Evolutionary conservation across 75 land plant species (phyloP).

Genomic region (Cupressus sempervirens): DNA sequence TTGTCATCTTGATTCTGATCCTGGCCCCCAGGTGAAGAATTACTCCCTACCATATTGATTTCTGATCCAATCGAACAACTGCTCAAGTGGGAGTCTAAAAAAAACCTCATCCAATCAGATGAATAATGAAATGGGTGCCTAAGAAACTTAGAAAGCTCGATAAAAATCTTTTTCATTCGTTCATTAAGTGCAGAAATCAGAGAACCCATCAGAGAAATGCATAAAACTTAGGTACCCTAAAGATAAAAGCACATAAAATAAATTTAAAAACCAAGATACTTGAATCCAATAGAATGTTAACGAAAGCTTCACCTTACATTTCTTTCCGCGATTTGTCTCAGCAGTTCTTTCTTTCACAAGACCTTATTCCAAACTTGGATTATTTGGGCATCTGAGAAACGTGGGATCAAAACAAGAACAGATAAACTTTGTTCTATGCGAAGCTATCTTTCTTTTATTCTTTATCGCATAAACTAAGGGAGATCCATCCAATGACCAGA

Average conservation of each 20-base stretch:
- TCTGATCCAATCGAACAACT: not conserved
- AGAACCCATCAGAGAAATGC: not conserved
- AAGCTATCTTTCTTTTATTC: not conserved
- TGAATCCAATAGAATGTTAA: not conserved
- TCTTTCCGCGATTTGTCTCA: not conserved
- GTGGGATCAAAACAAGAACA: not conserved
- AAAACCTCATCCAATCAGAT: not conserved
- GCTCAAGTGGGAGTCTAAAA: not conserved
- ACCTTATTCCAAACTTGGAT: not conserved
- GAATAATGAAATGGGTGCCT: not conserved
- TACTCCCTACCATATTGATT: constrained; percentile 11
- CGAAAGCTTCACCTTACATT: not conserved
- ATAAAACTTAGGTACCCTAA: not conserved
- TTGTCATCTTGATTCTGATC: not conserved
- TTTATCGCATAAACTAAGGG: not conserved
- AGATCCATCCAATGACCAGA: not conserved
- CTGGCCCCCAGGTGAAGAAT: not conserved
- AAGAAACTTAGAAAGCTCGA: not conserved
- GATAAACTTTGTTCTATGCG: not conserved
- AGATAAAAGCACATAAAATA: not conserved
- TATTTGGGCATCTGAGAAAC: not conserved
- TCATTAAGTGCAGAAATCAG: not conserved
- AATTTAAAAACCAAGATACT: not conserved
- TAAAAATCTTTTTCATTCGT: not conserved
- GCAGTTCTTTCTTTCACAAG: not conserved